Conservation (phyloP, 177 flowering plant genomes). For the Vitis hybrid region DNA sequence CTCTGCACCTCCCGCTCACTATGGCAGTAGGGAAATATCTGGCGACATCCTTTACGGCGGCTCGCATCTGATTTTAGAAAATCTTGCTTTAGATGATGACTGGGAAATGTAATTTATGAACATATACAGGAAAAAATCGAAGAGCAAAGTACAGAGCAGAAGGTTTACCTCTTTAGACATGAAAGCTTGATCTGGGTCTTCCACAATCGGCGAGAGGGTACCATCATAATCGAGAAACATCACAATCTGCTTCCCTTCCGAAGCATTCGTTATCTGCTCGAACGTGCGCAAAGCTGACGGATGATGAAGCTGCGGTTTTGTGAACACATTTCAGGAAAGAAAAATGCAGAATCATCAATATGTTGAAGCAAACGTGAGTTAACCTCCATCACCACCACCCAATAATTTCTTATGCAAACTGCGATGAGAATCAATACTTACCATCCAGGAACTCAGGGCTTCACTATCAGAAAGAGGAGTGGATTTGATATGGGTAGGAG, state of each 20-base stretch:
- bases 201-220: constrained; percentile 79
- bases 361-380: too few relatives aligned
- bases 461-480: constrained; percentile 13
- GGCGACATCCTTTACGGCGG: constrained; percentile 65
- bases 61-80: constrained; percentile 67
- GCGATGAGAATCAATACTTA: constrained; percentile 14
- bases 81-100: neutral
- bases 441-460: constrained; percentile 44
- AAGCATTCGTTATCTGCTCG: constrained; percentile 48
- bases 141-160: neutral
- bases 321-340: neutral
- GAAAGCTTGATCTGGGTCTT: constrained; percentile 85
- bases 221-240: constrained; percentile 87
- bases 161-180: constrained; percentile 65
- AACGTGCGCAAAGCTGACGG: constrained; percentile 73
- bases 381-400: constrained; percentile 13
- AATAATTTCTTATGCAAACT: constrained; percentile 2
- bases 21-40: constrained; percentile 89
- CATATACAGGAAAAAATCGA: neutral
- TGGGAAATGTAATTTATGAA: neutral
- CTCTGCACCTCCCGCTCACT: constrained; percentile 84
- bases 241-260: constrained; percentile 68
- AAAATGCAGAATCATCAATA: neutral
- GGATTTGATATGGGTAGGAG: constrained; percentile 56
- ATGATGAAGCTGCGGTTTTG: constrained; percentile 36